phyloP scores from a whole-genome alignment of 225 moss, liverwort and hornwort species.

The Asterella californica region DNA sequence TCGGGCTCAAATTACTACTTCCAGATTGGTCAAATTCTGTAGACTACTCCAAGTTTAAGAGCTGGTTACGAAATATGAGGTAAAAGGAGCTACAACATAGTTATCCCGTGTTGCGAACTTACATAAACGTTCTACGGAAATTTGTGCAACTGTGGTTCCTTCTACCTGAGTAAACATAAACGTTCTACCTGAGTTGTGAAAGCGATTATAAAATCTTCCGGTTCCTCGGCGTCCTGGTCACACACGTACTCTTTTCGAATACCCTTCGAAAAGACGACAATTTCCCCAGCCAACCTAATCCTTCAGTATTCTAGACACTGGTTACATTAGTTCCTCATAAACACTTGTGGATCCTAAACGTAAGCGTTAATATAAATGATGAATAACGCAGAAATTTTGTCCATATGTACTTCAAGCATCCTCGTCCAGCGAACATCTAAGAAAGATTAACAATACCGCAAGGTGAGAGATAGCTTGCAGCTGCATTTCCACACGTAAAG shows the following conservation, averaged over 20 bases:
- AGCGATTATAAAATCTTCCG: conserved; percentile 85
- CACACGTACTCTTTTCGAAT: conserved; percentile 88
- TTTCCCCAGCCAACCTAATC: not conserved
- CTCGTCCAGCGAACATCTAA: not conserved
- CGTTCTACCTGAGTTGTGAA: conserved; percentile 85
- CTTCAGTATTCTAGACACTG: not conserved
- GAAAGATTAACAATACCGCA: conserved; percentile 43
- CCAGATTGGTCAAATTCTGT: too few species aligned
- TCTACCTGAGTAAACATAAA: conserved; percentile 86
- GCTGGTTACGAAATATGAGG: too few species aligned
- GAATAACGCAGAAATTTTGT: too few species aligned
- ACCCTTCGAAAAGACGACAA: conserved; percentile 40
- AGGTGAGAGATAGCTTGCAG: conserved; percentile 89
- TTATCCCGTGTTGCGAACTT: not conserved
- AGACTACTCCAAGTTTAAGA: too few species aligned
- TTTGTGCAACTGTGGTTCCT: not conserved
- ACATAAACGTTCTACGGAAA: not conserved
- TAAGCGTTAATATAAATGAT: too few species aligned
- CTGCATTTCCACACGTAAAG: conserved; percentile 96
- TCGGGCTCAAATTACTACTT: too few species aligned
- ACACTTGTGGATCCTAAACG: too few species aligned
- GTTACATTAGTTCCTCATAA: not conserved
- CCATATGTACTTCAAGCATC: too few species aligned
- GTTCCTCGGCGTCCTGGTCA: conserved; percentile 99
- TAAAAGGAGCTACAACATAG: not conserved